Percentiles rank a stretch among this genome's conserved stretches.
Evolutionary conservation across 345 rosid species (phyloP).

Genomic region (Litchi chinensis): DNA sequence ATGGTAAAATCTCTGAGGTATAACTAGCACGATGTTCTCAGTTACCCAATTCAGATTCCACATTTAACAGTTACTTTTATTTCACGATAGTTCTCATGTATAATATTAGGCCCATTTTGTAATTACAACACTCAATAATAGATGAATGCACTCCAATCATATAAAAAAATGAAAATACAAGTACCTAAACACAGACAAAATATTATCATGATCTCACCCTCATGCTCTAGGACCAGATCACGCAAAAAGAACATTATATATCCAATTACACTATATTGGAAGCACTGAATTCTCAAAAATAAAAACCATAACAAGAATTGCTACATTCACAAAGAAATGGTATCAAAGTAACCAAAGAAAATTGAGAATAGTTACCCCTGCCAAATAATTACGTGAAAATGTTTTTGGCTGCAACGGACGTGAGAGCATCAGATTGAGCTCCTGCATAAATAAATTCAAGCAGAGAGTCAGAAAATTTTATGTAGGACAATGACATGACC

Average conservation of each 20-base stretch:
- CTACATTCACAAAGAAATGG: neutral
- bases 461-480: slow-evolving; percentile 3
- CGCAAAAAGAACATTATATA: neutral
- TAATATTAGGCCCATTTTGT: no score
- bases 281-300: neutral
- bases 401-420: slow-evolving; percentile 78
- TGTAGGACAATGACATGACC: neutral
- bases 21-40: neutral
- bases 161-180: neutral
- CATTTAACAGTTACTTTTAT: neutral
- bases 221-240: neutral
- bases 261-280: neutral
- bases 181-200: neutral
- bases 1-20: neutral
- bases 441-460: slow-evolving; percentile 50
- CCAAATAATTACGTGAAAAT: slow-evolving; percentile 84
- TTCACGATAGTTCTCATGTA: neutral
- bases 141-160: neutral
- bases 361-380: slow-evolving; percentile 61
- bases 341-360: slow-evolving; percentile 2
- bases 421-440: slow-evolving; percentile 65
- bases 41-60: neutral
- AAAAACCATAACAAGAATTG: neutral
- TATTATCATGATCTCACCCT: neutral
- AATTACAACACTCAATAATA: neutral